phyloP scores from a whole-genome alignment of 495 filamentous ascomycete genomes.

The Tuber aestivum region DNA sequence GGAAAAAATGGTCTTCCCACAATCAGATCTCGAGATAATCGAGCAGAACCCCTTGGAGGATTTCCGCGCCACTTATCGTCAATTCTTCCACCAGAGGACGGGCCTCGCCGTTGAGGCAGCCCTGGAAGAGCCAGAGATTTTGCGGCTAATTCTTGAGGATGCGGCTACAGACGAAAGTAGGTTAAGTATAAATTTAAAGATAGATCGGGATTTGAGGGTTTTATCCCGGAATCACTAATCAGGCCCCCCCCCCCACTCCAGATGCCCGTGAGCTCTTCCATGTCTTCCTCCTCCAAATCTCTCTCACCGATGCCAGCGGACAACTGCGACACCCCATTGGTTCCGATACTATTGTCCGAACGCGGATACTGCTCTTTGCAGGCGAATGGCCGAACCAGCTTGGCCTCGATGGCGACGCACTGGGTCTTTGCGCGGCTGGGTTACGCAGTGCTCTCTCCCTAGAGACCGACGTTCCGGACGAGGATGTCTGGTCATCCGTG shows the following conservation, averaged over 20 bases:
- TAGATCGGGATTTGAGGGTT: not conserved
- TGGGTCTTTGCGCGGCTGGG: not conserved
- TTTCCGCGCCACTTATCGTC: not conserved
- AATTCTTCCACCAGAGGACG: not conserved
- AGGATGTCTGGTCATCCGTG: not conserved
- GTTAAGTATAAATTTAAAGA: not conserved
- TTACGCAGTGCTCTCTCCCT: not conserved
- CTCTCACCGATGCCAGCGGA: not conserved
- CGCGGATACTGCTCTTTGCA: not conserved
- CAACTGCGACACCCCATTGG: not conserved
- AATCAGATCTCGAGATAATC: not conserved
- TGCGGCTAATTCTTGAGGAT: not conserved
- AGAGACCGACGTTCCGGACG: not conserved
- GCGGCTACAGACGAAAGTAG: not conserved
- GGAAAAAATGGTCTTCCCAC: not conserved
- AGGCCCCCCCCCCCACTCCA: not conserved
- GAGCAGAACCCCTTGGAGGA: not conserved
- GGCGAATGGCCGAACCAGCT: constrained; percentile 1
- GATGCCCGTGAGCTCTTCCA: not conserved
- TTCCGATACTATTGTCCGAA: not conserved
- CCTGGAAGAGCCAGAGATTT: not conserved
- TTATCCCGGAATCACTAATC: not conserved
- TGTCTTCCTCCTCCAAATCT: constrained; percentile 1
- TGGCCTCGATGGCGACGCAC: not conserved
- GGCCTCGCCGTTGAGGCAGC: not conserved